Evolutionary conservation across 1,284 basidiomycete genomes (phyloP).

Genomic region (Leccinum solheimii): DNA sequence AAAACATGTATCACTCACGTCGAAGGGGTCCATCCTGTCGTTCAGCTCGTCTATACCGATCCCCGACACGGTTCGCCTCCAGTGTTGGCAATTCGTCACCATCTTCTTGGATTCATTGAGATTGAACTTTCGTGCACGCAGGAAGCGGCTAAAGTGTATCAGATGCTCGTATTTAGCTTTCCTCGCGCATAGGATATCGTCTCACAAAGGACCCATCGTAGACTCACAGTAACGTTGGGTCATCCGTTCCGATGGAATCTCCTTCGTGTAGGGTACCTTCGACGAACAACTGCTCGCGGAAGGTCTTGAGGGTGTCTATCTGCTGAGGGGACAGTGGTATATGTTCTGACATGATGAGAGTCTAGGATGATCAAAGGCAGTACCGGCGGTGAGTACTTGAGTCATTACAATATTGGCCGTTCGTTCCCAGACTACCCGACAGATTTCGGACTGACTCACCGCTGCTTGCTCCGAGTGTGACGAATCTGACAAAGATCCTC

Average conservation of each 20-base stretch:
- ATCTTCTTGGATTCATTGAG: slow-evolving; percentile 55
- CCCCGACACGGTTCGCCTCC: slow-evolving; percentile 56
- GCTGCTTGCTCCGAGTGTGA: neutral
- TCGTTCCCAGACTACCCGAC: neutral
- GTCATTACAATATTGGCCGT: neutral
- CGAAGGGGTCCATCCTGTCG: slow-evolving; percentile 56
- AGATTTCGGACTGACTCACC: neutral
- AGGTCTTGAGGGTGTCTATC: slow-evolving; percentile 29
- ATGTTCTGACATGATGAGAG: slow-evolving; percentile 17
- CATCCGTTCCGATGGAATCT: slow-evolving; percentile 66
- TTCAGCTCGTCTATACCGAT: slow-evolving; percentile 61
- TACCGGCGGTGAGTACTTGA: neutral
- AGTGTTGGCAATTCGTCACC: slow-evolving; percentile 59
- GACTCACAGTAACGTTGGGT: slow-evolving; percentile 58
- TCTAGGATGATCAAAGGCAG: neutral
- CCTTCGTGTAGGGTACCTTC: slow-evolving; percentile 58
- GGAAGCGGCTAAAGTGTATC: slow-evolving; percentile 54
- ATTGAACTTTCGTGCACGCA: slow-evolving; percentile 64
- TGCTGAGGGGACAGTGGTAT: slow-evolving; percentile 23
- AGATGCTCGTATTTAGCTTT: slow-evolving; percentile 6
- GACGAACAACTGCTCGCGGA: slow-evolving; percentile 49
- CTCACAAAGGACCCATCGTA: neutral
- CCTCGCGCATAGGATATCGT: neutral
- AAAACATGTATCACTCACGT: slow-evolving; percentile 41
- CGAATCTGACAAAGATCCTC: neutral